A percentile compares a stretch with the other conserved stretches of the same genome.
Conservation (phyloP, 1,139 yeast genomes). For the Hemisphaericaspora subhashii region DNA sequence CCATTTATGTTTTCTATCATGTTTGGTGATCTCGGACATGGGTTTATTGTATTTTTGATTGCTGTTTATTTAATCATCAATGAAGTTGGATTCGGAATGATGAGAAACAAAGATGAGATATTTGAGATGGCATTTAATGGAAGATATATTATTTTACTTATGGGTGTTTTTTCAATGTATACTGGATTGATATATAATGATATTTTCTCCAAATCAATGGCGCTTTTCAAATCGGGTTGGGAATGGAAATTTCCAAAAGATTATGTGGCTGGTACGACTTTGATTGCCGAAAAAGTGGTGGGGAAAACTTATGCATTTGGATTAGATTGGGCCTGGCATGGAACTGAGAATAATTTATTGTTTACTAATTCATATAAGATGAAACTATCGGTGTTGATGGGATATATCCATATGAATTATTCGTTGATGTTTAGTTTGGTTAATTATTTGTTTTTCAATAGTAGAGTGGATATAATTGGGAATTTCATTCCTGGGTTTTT, state of each 20-base stretch:
- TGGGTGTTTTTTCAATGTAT: conserved; percentile 93
- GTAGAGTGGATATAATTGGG: conserved; percentile 83
- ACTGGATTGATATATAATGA: conserved; percentile 95
- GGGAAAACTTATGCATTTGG: conserved; percentile 79
- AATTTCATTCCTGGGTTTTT: conserved; percentile 91
- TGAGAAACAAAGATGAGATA: conserved; percentile 82
- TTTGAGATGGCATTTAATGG: conserved; percentile 96
- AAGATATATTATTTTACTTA: conserved; percentile 79
- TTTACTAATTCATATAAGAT: conserved; percentile 94
- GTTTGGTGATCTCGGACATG: conserved; percentile 99
- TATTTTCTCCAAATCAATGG: conserved; percentile 86
- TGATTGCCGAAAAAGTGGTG: conserved; percentile 55
- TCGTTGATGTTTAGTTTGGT: conserved; percentile 83
- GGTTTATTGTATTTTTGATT: conserved; percentile 72
- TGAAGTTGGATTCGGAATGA: conserved; percentile 62
- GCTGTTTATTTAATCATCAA: conserved; percentile 69
- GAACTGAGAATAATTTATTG: conserved; percentile 85
- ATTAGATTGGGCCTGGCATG: conserved; percentile 95
- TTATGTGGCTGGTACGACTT: conserved; percentile 50
- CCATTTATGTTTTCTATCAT: conserved; percentile 99
- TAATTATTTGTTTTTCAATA: conserved; percentile 70
- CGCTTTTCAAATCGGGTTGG: conserved; percentile 88
- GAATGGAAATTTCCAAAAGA: conserved; percentile 69
- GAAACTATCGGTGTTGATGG: conserved; percentile 94
- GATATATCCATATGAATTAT: conserved; percentile 92